Evolutionary conservation across 805 yeast species (phyloP).

Genomic region (Metahyphopichia silvanorum): DNA sequence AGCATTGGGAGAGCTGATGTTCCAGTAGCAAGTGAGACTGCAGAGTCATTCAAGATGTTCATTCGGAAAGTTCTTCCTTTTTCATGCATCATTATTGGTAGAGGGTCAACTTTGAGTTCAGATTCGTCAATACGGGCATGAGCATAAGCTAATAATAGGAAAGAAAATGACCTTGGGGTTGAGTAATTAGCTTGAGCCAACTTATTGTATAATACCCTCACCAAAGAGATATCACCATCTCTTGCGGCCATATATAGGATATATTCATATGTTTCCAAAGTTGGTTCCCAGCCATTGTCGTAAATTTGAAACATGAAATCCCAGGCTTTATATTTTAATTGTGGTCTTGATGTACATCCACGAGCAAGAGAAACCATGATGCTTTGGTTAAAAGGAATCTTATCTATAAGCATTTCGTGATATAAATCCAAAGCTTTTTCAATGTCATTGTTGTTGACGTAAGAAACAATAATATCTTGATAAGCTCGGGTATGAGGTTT

Average conservation of each 20-base stretch:
- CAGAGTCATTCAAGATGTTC: constrained; percentile 38
- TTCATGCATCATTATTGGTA: constrained; percentile 38
- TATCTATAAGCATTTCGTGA: constrained; percentile 54
- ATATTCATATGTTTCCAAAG: constrained; percentile 53
- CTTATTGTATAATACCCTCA: constrained; percentile 63
- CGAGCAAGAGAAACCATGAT: constrained; percentile 56
- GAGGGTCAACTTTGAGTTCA: constrained; percentile 14
- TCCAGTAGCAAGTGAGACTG: constrained; percentile 4
- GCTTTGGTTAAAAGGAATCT: constrained; percentile 27
- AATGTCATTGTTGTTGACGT: constrained; percentile 58
- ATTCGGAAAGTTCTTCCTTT: constrained; percentile 46
- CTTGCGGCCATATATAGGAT: constrained; percentile 75
- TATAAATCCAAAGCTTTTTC: constrained; percentile 76
- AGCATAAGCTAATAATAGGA: constrained; percentile 49
- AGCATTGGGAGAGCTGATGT: constrained; percentile 60
- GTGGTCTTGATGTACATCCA: constrained; percentile 58
- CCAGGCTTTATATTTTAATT: constrained; percentile 66
- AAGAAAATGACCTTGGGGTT: constrained; percentile 40
- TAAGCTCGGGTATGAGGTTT: constrained; percentile 70
- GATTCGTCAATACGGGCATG: constrained; percentile 23
- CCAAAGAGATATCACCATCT: constrained; percentile 72
- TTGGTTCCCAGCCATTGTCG: constrained; percentile 39
- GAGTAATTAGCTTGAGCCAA: constrained; percentile 34
- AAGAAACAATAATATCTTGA: constrained; percentile 65
- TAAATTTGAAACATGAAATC: constrained; percentile 65